Base-by-base conservation (phyloP, 331 rosid species). In the Prunus yedoensis region DNA sequence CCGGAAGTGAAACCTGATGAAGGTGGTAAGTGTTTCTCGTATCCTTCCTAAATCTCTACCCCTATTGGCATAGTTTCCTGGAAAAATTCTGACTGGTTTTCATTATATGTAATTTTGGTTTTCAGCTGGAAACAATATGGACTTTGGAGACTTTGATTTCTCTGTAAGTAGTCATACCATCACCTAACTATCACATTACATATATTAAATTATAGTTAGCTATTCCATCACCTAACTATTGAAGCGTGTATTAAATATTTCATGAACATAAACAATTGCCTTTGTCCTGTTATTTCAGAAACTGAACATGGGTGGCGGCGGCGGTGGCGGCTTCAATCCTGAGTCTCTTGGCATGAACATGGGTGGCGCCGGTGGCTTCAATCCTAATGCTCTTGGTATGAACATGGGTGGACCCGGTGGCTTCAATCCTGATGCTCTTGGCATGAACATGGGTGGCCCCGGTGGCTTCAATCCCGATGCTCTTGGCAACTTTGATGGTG, bases 111-210 rank as follows among this genome's bases (percentile, higher is more conserved):
- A 49, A 20, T 46, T 81, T 27, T 50, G 64, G 8, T 64, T 74
- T 80, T 74, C 87, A 88, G 93, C 68, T 76, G 89, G 66, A 60
- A 23, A 57, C 63, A 57, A 80, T 64, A 85, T 79, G 87, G 93
- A 85, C 82, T 81, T 59, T 1, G 74, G 87, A 0, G 83, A 75
- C 83, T 25, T 91, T 0, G 92, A 89, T 74, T 75, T 91, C 50
- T 89, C 93, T 49, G 96, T 89, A 74, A 82, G 90, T 74, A 11
- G 14, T 30, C 16, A 43, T 20, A 57, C 57, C 18, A 13, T 56
- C 10, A 15, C 51, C 20, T 3, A 2, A 6, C n/a, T 23, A 16
- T 23, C 47, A 46, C 38, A 15, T 43, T 57, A 11, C 58, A 21
- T 72, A 25, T 5, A 14, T 1, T 13, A 14, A 15, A 20, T 13